Evolutionary conservation across 208 protist genomes (phyloP).

Genomic region (Acanthamoeba lenticulata): DNA sequence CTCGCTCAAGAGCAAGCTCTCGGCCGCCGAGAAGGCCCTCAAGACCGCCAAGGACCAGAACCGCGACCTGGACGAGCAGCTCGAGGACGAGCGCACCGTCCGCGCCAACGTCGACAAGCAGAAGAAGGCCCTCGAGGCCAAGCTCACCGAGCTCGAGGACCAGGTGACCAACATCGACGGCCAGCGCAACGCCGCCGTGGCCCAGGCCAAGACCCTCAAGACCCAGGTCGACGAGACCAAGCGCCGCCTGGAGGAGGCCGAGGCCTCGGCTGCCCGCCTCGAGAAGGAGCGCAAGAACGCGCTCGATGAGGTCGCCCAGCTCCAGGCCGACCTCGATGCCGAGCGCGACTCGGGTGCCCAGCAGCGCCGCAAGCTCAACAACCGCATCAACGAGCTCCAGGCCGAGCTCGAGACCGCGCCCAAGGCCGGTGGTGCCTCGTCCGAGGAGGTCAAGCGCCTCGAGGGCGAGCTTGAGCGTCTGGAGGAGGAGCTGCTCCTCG

Average conservation of each 20-base stretch:
- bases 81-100: slow-evolving; percentile 71
- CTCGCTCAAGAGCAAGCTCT: slow-evolving; percentile 53
- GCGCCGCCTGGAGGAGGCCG: slow-evolving; percentile 11
- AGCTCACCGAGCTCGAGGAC: slow-evolving; percentile 75
- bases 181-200: background rate
- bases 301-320: background rate
- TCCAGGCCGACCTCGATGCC: slow-evolving; percentile 74
- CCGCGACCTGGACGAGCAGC: slow-evolving; percentile 67
- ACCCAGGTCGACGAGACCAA: slow-evolving; percentile 52
- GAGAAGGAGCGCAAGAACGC: slow-evolving; percentile 25
- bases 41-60: slow-evolving; percentile 65
- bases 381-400: background rate
- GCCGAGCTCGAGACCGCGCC: slow-evolving; percentile 21
- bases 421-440: slow-evolving; percentile 34
- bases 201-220: slow-evolving; percentile 37
- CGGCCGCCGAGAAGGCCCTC: slow-evolving; percentile 63
- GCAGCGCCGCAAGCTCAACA: slow-evolving; percentile 73
- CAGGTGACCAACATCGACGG: slow-evolving; percentile 72
- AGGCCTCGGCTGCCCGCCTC: background rate
- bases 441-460: slow-evolving; percentile 68
- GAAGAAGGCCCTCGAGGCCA: slow-evolving; percentile 79
- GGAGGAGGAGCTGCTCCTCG: slow-evolving; percentile 68
- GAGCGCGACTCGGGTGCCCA: slow-evolving; percentile 51
- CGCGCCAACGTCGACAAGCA: slow-evolving; percentile 74
- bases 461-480: slow-evolving; percentile 71